phyloP scores from a whole-genome alignment of 129 eudicot species.

The Flaveria brownii region DNA sequence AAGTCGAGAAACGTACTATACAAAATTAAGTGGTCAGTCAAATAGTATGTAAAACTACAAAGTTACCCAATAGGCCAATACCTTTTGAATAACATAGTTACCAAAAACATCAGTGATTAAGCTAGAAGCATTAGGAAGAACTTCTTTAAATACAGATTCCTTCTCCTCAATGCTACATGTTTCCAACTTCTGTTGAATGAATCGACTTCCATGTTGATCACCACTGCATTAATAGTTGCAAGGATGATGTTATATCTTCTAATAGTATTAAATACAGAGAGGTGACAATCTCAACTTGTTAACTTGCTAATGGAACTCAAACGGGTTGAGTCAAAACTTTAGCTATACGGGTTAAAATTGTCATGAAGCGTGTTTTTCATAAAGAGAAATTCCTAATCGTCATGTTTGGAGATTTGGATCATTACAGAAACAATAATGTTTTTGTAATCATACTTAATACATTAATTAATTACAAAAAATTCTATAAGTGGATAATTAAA shows the following conservation, averaged over 20 bases:
- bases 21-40: constrained; percentile 9
- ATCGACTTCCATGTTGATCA: constrained; percentile 94
- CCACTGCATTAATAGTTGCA: constrained; percentile 50
- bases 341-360: neutral
- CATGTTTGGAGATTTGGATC: neutral
- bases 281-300: neutral
- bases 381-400: neutral
- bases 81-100: constrained; percentile 94
- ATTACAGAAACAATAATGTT: neutral
- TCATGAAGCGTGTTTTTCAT: neutral
- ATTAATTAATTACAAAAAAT: neutral
- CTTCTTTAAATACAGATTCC: constrained; percentile 64
- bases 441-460: neutral
- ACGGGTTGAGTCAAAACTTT: neutral
- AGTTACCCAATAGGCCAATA: constrained; percentile 16
- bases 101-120: constrained; percentile 92
- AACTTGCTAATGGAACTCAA: neutral
- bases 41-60: constrained; percentile 10
- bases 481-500: neutral
- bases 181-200: constrained; percentile 86
- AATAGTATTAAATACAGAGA: neutral
- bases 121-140: constrained; percentile 66
- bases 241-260: neutral
- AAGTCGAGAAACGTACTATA: neutral
- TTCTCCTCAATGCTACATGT: constrained; percentile 64